A percentile compares a stretch with the other conserved stretches of the same genome.
Evolutionary conservation across 83 land plant species (phyloP).

Genomic region (Picea abies): DNA sequence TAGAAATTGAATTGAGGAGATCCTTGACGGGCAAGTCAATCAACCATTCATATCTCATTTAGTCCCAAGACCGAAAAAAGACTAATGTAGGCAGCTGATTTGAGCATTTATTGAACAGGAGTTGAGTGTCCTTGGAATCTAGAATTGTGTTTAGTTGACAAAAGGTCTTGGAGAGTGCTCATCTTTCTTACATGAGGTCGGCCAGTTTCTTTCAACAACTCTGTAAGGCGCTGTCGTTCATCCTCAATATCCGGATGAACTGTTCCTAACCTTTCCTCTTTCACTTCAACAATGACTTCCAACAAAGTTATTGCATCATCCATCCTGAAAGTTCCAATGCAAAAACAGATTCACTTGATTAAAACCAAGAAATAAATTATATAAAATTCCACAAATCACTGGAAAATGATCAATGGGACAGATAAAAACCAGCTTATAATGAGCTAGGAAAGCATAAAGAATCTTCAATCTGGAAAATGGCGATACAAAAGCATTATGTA

Average conservation of each 20-base stretch:
- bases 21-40: not conserved
- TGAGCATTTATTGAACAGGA: slow-evolving; percentile 8
- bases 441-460: not conserved
- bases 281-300: slow-evolving; percentile 43
- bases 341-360: not conserved
- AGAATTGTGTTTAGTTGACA: slow-evolving; percentile 14
- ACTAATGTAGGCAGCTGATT: slow-evolving; percentile 3
- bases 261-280: slow-evolving; percentile 52
- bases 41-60: not conserved
- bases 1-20: not conserved
- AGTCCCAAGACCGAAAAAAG: not conserved
- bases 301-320: slow-evolving; percentile 47
- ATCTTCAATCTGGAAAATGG: not conserved
- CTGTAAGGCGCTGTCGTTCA: slow-evolving; percentile 37
- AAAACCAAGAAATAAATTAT: not conserved
- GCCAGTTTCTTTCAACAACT: slow-evolving; percentile 32
- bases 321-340: slow-evolving; percentile 19
- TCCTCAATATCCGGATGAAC: slow-evolving; percentile 57
- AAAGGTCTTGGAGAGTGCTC: slow-evolving; percentile 23
- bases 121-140: slow-evolving; percentile 1
- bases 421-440: not conserved
- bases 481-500: not conserved
- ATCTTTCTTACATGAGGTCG: slow-evolving; percentile 28
- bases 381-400: no score
- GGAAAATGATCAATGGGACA: not conserved